A percentile compares a stretch with the other conserved stretches of the same genome.
These are phyloP conservation scores for Puccinia horiana DNA, from an alignment of 1,284 basidiomycete genomes.

Conservation along the genomic window DNA sequence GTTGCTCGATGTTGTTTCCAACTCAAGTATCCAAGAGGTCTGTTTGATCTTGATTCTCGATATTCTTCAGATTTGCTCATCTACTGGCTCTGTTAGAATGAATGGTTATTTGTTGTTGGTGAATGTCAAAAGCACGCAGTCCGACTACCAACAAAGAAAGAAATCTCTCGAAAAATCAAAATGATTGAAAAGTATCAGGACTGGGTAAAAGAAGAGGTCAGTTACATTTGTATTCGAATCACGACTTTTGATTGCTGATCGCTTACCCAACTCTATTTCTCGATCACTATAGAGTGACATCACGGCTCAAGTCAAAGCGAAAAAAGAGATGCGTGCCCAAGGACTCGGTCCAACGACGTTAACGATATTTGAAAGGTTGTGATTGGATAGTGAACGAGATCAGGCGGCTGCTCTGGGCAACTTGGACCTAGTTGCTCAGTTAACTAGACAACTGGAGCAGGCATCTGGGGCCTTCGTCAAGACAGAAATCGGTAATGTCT, in stretches of 20 bases:
- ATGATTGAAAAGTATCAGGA: slow-evolving; percentile 36
- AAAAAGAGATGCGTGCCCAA: slow-evolving; percentile 46
- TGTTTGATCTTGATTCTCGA: background rate
- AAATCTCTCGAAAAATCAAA: slow-evolving; percentile 39
- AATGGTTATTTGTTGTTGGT: slow-evolving; percentile 45
- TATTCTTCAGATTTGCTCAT: background rate
- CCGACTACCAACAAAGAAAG: slow-evolving; percentile 36
- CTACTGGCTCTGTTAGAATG: slow-evolving; percentile 15
- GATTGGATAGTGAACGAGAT: slow-evolving; percentile 42
- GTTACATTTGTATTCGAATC: background rate
- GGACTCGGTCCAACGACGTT: slow-evolving; percentile 36
- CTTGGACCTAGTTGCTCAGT: slow-evolving; percentile 18
- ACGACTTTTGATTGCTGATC: background rate
- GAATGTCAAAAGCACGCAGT: slow-evolving; percentile 33
- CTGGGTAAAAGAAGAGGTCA: slow-evolving; percentile 48
- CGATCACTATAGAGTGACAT: slow-evolving; percentile 9
- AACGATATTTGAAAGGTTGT: slow-evolving; percentile 21
- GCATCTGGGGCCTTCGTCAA: slow-evolving; percentile 18
- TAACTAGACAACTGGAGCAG: slow-evolving; percentile 33
- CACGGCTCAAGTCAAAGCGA: slow-evolving; percentile 42
- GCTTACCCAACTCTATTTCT: background rate
- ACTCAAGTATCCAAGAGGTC: slow-evolving; percentile 42
- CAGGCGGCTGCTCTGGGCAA: slow-evolving; percentile 34
- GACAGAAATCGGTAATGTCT: slow-evolving; percentile 39
- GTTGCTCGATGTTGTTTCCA: slow-evolving; percentile 33